Evolutionary conservation across 2,329 filamentous ascomycete genomes (phyloP).

Genomic region (Diplodia sapinea): DNA sequence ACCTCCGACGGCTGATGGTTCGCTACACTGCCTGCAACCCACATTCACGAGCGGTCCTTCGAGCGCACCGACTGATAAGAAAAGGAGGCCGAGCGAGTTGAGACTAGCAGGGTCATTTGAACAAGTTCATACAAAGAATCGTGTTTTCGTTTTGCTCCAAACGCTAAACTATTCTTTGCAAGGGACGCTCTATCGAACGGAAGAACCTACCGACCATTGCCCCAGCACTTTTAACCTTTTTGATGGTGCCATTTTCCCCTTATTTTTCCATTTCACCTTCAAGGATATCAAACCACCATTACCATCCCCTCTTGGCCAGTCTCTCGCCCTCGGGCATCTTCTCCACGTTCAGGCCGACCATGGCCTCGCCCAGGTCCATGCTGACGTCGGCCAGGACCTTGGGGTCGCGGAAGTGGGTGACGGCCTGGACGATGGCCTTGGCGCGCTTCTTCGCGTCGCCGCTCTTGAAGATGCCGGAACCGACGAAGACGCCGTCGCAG

Average conservation of each 20-base stretch:
- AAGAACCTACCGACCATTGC: background rate
- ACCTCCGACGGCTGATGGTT: background rate
- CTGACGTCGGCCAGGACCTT: conserved; percentile 86
- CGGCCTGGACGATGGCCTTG: conserved; percentile 91
- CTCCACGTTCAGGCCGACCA: conserved; percentile 92
- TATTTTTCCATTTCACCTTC: background rate
- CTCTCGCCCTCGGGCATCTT: conserved; percentile 79
- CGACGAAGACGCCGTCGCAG: conserved; percentile 97
- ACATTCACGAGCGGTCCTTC: too few species aligned
- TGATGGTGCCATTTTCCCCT: background rate
- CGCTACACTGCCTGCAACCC: background rate
- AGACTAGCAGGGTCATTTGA: background rate
- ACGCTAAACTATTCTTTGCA: background rate
- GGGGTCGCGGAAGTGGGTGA: conserved; percentile 86
- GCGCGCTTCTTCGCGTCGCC: conserved; percentile 89
- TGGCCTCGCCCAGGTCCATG: conserved; percentile 91
- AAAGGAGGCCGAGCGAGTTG: background rate
- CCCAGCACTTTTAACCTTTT: background rate
- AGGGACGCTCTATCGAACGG: background rate
- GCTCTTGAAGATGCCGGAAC: conserved; percentile 96
- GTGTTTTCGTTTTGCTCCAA: background rate
- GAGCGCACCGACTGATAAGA: too few species aligned
- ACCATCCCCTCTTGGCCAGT: conserved; percentile 87
- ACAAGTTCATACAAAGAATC: background rate
- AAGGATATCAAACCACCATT: conserved; percentile 37